A percentile compares a stretch with the other conserved stretches of the same genome.
Conservation (phyloP, 2,329 filamentous ascomycete species). For the Simplicillium sp. region DNA sequence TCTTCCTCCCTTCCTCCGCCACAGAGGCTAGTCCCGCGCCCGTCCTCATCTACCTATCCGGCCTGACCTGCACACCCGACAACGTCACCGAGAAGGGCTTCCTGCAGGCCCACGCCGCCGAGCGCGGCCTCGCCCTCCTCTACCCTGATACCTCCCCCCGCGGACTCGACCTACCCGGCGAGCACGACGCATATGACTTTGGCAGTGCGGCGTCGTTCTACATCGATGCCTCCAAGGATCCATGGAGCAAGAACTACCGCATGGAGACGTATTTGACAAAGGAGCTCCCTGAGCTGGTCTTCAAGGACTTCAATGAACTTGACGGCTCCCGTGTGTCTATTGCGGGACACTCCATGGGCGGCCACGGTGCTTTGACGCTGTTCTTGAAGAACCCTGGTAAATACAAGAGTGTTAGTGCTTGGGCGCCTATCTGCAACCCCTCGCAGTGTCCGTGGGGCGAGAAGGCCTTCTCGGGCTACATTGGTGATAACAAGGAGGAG, state of each 20-base stretch:
- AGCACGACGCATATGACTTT: conserved; percentile 87
- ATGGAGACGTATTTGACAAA: conserved; percentile 92
- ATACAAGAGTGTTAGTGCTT: conserved; percentile 84
- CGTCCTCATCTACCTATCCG: conserved; percentile 86
- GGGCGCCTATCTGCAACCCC: conserved; percentile 85
- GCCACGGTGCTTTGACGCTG: conserved; percentile 86
- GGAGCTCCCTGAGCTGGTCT: conserved; percentile 76
- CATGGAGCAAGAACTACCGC: conserved; percentile 71
- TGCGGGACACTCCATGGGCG: conserved; percentile 94
- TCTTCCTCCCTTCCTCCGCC: conserved; percentile 76
- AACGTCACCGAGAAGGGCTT: conserved; percentile 79
- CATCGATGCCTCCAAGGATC: conserved; percentile 69
- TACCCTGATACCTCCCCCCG: conserved; percentile 94
- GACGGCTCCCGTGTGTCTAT: conserved; percentile 68
- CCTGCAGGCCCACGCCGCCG: conserved; percentile 74
- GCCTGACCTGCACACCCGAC: conserved; percentile 89
- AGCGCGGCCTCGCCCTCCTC: conserved; percentile 79
- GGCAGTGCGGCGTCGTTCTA: conserved; percentile 92
- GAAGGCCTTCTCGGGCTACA: conserved; percentile 89
- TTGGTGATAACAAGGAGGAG: conserved; percentile 64
- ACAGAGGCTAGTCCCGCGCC: conserved; percentile 50
- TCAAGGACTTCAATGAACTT: conserved; percentile 58
- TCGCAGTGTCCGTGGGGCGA: conserved; percentile 82
- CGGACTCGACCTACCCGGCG: conserved; percentile 69
- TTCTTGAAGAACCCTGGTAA: conserved; percentile 85